Evolutionary conservation across 2,329 filamentous ascomycete genomes (phyloP), one percentile per base, ranked within the genome.

Genomic region (Plenodomus biglobosus): DNA sequence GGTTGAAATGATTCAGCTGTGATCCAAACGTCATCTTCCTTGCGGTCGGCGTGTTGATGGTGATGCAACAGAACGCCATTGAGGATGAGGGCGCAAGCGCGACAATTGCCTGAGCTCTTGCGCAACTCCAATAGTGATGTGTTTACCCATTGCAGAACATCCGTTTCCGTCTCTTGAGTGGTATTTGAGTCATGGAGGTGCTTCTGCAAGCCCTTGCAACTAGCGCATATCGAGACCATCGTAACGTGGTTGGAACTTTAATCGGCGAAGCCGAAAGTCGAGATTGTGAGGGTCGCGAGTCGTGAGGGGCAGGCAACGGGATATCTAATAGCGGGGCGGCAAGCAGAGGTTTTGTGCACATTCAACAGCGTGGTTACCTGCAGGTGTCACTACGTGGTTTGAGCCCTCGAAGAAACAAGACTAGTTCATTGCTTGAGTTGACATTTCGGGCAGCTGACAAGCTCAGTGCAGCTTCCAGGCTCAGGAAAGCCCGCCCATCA

Each of bases 171-270:
- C 32, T 58, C 54, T 44, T 56, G 55, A 17, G 39, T 18, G 22
- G 44, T 50, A 27, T 61, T 57, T 22, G 58, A 43, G n/a, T 53
- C 42, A 22, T 55, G 56, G 21, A 61, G 56, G 39, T 66, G 57
- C 46, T 62, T 68, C 44, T 71, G 67, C 48, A 70, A 52, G 44
- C 65, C 61, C 61, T 65, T 65, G 53, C 67, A 70, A 46, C 62
- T 66, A 20, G 56, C 55, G 55, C 67, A 70, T 22, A 64, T 55
- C 43, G 60, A 61, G n/a, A 61, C 63, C 63, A 68, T 68, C 24
- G 52, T 50, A 53, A 22, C 39, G 43, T 36, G 22, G 37, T 42
- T 43, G 42, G 21, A 8, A 35, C 24, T 16, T 10, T 20, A 21
- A 44, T 19, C 34, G n/a, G n/a, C n/a, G n/a, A n/a, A n/a, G n/a